Evolutionary conservation across 257 asterid genomes (phyloP).

Genomic region (Scutellaria baicalensis): DNA sequence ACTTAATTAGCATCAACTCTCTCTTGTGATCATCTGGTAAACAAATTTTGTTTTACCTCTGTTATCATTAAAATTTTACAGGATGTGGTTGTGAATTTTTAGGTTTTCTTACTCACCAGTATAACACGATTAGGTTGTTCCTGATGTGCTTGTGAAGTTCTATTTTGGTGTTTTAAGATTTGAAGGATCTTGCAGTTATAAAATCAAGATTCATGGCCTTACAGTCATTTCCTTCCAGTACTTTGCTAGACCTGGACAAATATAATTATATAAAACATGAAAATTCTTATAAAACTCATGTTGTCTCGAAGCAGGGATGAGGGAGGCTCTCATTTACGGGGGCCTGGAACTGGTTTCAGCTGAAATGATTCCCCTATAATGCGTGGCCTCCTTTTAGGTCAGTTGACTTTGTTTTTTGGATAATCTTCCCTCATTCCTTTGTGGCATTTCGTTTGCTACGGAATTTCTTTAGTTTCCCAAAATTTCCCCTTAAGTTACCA

Average conservation of each 20-base stretch:
- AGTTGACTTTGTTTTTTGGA: slow-evolving; percentile 60
- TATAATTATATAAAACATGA: slow-evolving; percentile 39
- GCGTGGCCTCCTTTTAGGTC: slow-evolving; percentile 88
- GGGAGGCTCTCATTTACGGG: slow-evolving; percentile 93
- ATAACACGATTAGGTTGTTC: slow-evolving; percentile 25
- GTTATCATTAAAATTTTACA: neutral
- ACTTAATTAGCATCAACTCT: neutral
- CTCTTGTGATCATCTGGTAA: neutral
- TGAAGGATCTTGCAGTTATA: slow-evolving; percentile 34
- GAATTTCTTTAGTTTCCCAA: slow-evolving; percentile 35
- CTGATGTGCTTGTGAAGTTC: slow-evolving; percentile 31
- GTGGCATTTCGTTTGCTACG: slow-evolving; percentile 70
- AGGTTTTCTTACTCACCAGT: slow-evolving; percentile 16
- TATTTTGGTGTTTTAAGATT: slow-evolving; percentile 30
- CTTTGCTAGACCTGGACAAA: slow-evolving; percentile 51
- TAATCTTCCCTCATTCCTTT: slow-evolving; percentile 41
- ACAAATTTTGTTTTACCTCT: neutral
- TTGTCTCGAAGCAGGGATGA: slow-evolving; percentile 94
- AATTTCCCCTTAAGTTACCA: slow-evolving; percentile 25
- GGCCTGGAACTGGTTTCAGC: slow-evolving; percentile 93
- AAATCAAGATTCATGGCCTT: slow-evolving; percentile 39
- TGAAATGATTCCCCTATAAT: slow-evolving; percentile 86
- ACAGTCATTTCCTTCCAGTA: slow-evolving; percentile 59
- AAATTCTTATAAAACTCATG: slow-evolving; percentile 66
- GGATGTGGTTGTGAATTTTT: slow-evolving; percentile 19